A percentile compares a stretch with the other conserved stretches of the same genome.
These are phyloP conservation scores for Chaetomium globosum DNA, from an alignment of 2,329 filamentous ascomycete species.

Conservation along the genomic window DNA sequence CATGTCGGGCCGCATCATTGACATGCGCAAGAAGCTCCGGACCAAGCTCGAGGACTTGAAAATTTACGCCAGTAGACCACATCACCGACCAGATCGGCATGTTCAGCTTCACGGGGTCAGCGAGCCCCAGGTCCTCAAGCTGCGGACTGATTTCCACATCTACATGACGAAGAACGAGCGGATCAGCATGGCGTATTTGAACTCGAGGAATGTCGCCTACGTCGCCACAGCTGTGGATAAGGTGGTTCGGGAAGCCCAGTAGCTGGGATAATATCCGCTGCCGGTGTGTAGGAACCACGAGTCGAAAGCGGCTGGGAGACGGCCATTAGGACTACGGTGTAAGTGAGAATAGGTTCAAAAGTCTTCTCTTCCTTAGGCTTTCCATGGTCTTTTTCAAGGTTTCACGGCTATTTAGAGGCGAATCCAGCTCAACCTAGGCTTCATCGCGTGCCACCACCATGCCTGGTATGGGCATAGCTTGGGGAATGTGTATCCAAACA, in stretches of 20 bases:
- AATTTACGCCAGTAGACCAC: constrained; percentile 91
- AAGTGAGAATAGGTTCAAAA: background rate
- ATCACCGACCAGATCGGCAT: constrained; percentile 99
- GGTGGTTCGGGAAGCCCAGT: constrained; percentile 64
- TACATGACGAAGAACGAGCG: constrained; percentile 98
- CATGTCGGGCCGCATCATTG: constrained; percentile 94
- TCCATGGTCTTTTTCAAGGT: constrained; percentile 4
- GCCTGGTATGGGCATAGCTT: background rate
- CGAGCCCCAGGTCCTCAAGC: constrained; percentile 71
- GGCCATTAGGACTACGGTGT: background rate
- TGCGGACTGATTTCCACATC: constrained; percentile 71
- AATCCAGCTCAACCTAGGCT: background rate
- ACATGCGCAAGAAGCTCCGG: constrained; percentile 81
- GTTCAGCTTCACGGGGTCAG: constrained; percentile 91
- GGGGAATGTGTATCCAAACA: background rate
- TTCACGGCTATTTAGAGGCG: background rate
- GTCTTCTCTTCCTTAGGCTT: constrained; percentile 1
- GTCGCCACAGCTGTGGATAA: constrained; percentile 87
- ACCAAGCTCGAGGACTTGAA: constrained; percentile 82
- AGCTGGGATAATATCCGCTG: constrained; percentile 2
- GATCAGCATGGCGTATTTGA: constrained; percentile 97
- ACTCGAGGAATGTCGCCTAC: constrained; percentile 89
- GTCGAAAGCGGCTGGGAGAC: background rate
- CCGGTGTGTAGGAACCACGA: background rate
- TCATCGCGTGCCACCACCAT: background rate